Conservation (phyloP, 805 yeast species). For the Wickerhamiella alocasiicola region DNA sequence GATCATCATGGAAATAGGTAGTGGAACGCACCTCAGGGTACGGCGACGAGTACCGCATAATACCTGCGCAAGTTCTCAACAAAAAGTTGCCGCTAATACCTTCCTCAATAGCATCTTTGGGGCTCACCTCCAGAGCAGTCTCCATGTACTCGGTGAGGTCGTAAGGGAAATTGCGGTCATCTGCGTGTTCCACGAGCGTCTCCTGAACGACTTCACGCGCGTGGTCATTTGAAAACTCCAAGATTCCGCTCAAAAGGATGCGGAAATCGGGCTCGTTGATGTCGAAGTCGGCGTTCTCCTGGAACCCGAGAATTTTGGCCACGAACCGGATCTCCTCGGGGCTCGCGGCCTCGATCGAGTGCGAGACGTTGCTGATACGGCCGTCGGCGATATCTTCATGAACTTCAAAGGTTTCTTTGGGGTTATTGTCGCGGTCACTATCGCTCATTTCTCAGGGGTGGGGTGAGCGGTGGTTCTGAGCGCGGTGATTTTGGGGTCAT, state of each 20-base stretch:
- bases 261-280: conserved; percentile 8
- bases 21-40: conserved; percentile 53
- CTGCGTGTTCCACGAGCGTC: conserved; percentile 1
- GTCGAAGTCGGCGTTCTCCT: too few relatives aligned
- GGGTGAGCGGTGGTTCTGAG: too few relatives aligned
- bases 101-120: background rate
- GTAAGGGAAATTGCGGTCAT: too few relatives aligned
- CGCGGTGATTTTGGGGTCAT: too few relatives aligned
- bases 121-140: background rate
- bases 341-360: too few relatives aligned
- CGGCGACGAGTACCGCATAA: conserved; percentile 36
- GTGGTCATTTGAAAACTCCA: conserved; percentile 1
- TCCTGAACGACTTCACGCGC: conserved; percentile 5
- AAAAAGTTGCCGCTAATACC: conserved; percentile 4
- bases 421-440: too few relatives aligned
- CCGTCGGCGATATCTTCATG: too few relatives aligned
- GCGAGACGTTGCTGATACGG: too few relatives aligned
- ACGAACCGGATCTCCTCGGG: too few relatives aligned
- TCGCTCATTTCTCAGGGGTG: too few relatives aligned
- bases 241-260: background rate
- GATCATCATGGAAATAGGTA: conserved; percentile 39
- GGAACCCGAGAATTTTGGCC: too few relatives aligned
- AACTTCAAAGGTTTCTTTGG: too few relatives aligned
- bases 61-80: conserved; percentile 32
- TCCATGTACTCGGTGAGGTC: background rate